Evolutionary conservation across 2,329 filamentous ascomycete genomes (phyloP).

Genomic region (Ceratocystis alfenasii): DNA sequence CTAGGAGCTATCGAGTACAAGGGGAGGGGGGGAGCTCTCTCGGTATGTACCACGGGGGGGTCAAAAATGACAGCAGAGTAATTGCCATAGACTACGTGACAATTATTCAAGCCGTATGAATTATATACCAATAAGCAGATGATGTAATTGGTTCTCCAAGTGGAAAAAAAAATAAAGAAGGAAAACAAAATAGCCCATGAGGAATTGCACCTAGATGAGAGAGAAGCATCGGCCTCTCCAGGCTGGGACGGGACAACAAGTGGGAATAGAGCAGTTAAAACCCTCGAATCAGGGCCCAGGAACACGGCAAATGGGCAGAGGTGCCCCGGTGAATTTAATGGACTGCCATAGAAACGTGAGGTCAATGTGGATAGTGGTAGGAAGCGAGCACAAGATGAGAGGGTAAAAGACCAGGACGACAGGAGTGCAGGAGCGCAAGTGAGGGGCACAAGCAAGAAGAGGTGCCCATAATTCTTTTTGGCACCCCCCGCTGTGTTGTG

Average conservation of each 20-base stretch:
- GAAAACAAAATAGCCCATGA: not conserved
- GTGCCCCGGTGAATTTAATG: conserved; percentile 4
- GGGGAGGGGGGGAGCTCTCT: not conserved
- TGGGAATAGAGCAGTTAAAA: not conserved
- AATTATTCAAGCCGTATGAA: not conserved
- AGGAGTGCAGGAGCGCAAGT: conserved; percentile 12
- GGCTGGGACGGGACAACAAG: conserved; percentile 1
- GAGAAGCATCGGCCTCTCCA: not conserved
- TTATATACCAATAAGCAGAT: not conserved
- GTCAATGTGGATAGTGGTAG: not conserved
- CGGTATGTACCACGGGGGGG: not conserved
- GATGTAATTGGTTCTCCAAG: not conserved
- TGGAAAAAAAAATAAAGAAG: not conserved
- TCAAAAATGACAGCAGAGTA: not conserved
- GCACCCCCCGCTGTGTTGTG: conserved; percentile 1
- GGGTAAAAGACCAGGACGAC: not conserved
- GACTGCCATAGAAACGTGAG: conserved; percentile 18
- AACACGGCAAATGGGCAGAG: not conserved
- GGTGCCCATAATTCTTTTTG: conserved; percentile 18
- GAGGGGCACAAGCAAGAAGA: conserved; percentile 7
- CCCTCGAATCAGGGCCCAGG: conserved; percentile 4
- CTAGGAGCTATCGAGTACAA: conserved; percentile 3
- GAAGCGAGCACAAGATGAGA: too few species aligned
- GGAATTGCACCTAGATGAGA: too few species aligned
- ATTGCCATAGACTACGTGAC: not conserved